Conservation (phyloP, 1,284 basidiomycete genomes). For the Boletellus deceptivus region DNA sequence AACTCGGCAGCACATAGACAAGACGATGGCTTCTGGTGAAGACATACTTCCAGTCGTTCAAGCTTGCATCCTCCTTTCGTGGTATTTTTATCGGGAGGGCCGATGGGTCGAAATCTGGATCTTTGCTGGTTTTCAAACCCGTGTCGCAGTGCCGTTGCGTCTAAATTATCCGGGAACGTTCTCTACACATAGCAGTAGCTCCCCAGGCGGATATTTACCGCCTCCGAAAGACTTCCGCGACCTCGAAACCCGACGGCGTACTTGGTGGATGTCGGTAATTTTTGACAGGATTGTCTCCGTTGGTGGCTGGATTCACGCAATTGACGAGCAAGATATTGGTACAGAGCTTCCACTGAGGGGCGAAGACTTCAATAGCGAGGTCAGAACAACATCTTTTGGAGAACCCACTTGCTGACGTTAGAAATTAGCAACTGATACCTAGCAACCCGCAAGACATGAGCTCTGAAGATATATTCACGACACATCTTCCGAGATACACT, state of each 20-base stretch:
- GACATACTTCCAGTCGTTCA: conserved; percentile 84
- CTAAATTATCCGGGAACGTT: conserved; percentile 81
- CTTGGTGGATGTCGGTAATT: conserved; percentile 86
- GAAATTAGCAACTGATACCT: conserved; percentile 48
- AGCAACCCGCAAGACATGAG: conserved; percentile 72
- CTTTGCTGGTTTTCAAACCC: conserved; percentile 80
- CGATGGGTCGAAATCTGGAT: conserved; percentile 90
- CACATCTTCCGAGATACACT: conserved; percentile 70
- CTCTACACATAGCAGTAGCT: conserved; percentile 60
- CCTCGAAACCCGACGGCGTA: conserved; percentile 70
- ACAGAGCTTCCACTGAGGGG: conserved; percentile 74
- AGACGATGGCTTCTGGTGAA: conserved; percentile 79
- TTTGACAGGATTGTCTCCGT: conserved; percentile 83
- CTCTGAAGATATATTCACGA: conserved; percentile 59
- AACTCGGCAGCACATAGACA: conserved; percentile 79
- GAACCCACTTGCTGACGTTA: conserved; percentile 9
- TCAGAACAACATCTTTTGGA: conserved; percentile 31
- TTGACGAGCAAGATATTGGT: conserved; percentile 77
- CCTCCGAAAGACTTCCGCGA: conserved; percentile 73
- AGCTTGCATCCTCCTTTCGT: conserved; percentile 77
- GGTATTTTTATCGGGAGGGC: conserved; percentile 86
- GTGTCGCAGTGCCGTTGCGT: conserved; percentile 78
- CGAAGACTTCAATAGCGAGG: conserved; percentile 71
- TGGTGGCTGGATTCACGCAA: conserved; percentile 84
- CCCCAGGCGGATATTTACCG: conserved; percentile 73